Evolutionary conservation across 2,329 filamentous ascomycete species (phyloP), one percentile per base, ranked within the genome.

Genomic region (Microsporum canis): DNA sequence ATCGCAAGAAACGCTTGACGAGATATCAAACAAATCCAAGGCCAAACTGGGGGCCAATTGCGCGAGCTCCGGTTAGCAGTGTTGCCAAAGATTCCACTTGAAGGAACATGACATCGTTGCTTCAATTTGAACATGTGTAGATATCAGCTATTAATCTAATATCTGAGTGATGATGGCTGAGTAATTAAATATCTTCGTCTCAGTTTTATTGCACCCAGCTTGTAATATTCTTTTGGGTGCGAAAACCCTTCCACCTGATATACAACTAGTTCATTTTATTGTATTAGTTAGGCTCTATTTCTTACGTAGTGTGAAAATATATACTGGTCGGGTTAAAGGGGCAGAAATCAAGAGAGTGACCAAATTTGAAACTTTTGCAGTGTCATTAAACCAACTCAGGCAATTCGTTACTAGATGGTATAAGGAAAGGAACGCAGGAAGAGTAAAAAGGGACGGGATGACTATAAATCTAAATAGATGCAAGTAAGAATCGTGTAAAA

Each of bases 41-140:
- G 63, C 86, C 90, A 69, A 94, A 97, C 72, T 99, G 94, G 94
- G 94, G 94, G 0, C 94, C 94, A 0, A 84, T 95, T 84, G 77
- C 71, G 62, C 73, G 75, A 41, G 77, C 77, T 29, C 58, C 61
- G 10, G 53, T 39, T 38, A 57, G 31, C 59, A 45, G 23, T 34
- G 17, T 23, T 7, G 5, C 23, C 4, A 57, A 57, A 39, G 36
- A 31, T 39, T 12, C 39, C 17, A 57, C 3, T 7, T 41, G 7
- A 34, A 23, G 23, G 10, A 39, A 39, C n/a, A 39, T 43, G 39
- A 3, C 31, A 53, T 33, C 29, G 4, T 7, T 7, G 12, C 5
- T 27, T 31, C 4, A 43, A 14, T 41, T 1, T 39, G 31, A 57
- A 8, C 34, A 8, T 27, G 8, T 57, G 27, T 57, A 57, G 6